These are phyloP conservation scores for Citrullus amarus DNA, from an alignment of 306 rosid genomes.

Conservation along the genomic window DNA sequence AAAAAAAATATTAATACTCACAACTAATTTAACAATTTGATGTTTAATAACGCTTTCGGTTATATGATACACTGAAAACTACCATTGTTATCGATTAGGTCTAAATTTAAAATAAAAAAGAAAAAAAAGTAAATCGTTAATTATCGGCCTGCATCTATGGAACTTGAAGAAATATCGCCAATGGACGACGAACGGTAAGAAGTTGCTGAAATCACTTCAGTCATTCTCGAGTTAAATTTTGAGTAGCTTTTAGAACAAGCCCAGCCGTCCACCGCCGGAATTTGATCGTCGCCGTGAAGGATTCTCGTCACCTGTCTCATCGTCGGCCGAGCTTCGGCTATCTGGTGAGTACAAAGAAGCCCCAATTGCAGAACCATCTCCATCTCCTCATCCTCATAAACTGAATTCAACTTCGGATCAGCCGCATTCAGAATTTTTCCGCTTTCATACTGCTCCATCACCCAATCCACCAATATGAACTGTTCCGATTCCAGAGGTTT, in stretches of 20 bases:
- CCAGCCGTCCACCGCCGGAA: slow-evolving; percentile 31
- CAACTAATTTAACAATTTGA: too few species aligned
- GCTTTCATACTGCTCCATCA: slow-evolving; percentile 21
- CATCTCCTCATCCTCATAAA: slow-evolving; percentile 30
- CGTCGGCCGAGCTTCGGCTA: slow-evolving; percentile 41
- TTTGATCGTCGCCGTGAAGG: slow-evolving; percentile 35
- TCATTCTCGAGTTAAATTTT: slow-evolving; percentile 14
- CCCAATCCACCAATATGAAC: slow-evolving; percentile 52
- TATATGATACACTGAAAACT: too few species aligned
- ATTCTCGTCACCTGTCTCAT: slow-evolving; percentile 44
- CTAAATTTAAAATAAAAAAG: background rate
- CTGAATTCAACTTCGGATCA: slow-evolving; percentile 35
- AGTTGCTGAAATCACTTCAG: slow-evolving; percentile 3
- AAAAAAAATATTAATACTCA: too few species aligned
- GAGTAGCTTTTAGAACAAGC: slow-evolving; percentile 12
- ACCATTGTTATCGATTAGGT: too few species aligned
- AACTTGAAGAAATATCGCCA: slow-evolving; percentile 13
- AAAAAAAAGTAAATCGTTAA: background rate
- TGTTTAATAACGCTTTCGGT: too few species aligned
- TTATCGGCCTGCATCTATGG: slow-evolving; percentile 36
- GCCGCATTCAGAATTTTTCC: slow-evolving; percentile 22
- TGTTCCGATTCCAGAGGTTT: slow-evolving; percentile 30
- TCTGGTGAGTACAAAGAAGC: slow-evolving; percentile 35
- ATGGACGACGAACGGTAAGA: slow-evolving; percentile 18
- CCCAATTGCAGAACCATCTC: slow-evolving; percentile 53